A percentile compares a stretch with the other conserved stretches of the same genome.
Evolutionary conservation across 768 basidiomycete genomes (phyloP).

Genomic region (Myochromella boudieri): DNA sequence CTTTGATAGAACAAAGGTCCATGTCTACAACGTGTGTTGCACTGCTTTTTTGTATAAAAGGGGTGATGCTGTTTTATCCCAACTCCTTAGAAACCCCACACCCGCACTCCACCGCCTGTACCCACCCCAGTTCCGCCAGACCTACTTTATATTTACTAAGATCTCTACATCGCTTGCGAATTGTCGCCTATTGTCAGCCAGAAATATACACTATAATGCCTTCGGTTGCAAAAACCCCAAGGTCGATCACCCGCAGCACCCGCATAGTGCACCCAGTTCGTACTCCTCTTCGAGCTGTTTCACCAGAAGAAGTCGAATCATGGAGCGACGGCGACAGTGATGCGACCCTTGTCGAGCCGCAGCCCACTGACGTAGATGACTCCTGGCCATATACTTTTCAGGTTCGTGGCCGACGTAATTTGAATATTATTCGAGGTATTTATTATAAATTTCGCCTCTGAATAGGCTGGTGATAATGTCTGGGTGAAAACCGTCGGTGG

Average conservation of each 20-base stretch:
- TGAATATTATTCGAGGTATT: neutral
- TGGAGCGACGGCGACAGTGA: constrained; percentile 37
- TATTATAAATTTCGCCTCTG: neutral
- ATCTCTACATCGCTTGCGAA: neutral
- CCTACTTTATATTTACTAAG: constrained; percentile 1
- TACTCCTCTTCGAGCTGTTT: constrained; percentile 27
- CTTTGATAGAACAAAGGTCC: constrained; percentile 24
- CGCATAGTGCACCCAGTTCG: constrained; percentile 7
- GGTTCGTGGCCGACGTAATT: constrained; percentile 31
- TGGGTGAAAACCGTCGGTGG: constrained; percentile 52
- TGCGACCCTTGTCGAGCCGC: constrained; percentile 24
- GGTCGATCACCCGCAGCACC: too few relatives aligned
- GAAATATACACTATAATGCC: constrained; percentile 11
- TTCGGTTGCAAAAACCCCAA: too few relatives aligned
- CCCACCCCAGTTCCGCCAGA: constrained; percentile 7
- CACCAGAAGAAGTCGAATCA: constrained; percentile 32
- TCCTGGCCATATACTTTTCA: constrained; percentile 53
- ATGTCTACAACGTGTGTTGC: constrained; percentile 20
- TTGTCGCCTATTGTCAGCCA: neutral
- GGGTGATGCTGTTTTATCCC: constrained; percentile 1
- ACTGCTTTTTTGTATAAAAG: constrained; percentile 20
- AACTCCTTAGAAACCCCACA: neutral
- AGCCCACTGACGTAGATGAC: constrained; percentile 46
- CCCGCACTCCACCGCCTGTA: constrained; percentile 1
- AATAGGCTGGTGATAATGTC: constrained; percentile 37